Conservation (phyloP, 768 basidiomycete species). For the Termitomyces heimii region DNA sequence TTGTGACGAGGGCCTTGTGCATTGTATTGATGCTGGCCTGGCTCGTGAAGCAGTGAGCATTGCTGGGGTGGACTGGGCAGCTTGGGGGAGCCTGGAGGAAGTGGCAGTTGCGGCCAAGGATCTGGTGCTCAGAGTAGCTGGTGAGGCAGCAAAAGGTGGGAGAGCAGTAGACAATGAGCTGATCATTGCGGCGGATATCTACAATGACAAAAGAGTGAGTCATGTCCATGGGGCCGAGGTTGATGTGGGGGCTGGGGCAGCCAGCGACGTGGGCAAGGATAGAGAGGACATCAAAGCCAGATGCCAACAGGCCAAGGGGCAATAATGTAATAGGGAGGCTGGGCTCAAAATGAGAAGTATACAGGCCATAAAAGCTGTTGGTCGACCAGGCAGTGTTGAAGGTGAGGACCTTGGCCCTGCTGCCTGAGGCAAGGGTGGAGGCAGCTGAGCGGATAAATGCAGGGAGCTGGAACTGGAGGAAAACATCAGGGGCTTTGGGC, state of each 20-base stretch:
- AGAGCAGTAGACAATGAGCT: slow-evolving; percentile 87
- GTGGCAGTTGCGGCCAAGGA: slow-evolving; percentile 87
- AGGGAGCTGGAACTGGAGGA: slow-evolving; percentile 54
- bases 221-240: slow-evolving; percentile 87
- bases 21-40: slow-evolving; percentile 59
- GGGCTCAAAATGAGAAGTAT: background rate
- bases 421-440: slow-evolving; percentile 61
- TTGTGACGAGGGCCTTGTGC: slow-evolving; percentile 55
- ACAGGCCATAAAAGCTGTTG: slow-evolving; percentile 4
- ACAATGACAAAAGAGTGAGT: slow-evolving; percentile 90
- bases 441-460: slow-evolving; percentile 36
- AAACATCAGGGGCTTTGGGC: slow-evolving; percentile 5
- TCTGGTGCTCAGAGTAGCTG: slow-evolving; percentile 67
- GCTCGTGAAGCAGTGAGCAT: slow-evolving; percentile 49
- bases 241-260: slow-evolving; percentile 67
- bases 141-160: slow-evolving; percentile 77
- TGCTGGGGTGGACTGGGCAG: slow-evolving; percentile 31
- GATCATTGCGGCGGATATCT: slow-evolving; percentile 76
- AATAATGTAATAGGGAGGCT: slow-evolving; percentile 19
- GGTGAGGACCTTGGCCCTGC: slow-evolving; percentile 71
- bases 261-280: slow-evolving; percentile 73
- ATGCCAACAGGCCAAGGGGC: slow-evolving; percentile 47
- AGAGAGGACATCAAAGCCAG: slow-evolving; percentile 87
- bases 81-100: slow-evolving; percentile 73
- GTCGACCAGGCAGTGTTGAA: slow-evolving; percentile 40